Percentiles rank a stretch among this genome's conserved stretches.
phyloP scores from a whole-genome alignment of 176 grass and related monocot species.

The Zoysia pacifica region DNA sequence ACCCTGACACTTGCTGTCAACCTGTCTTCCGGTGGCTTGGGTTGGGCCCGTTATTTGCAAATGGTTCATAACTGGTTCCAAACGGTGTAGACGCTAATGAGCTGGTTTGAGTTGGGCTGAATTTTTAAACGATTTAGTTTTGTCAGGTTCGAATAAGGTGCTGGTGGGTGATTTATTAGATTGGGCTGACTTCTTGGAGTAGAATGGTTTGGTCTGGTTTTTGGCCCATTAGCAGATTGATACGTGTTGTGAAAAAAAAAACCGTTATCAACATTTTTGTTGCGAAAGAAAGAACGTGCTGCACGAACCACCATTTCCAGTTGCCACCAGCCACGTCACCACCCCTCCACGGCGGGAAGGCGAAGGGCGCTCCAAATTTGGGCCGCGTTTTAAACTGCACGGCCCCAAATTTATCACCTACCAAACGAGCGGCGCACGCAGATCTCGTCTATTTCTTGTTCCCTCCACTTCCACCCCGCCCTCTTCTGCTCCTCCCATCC shows the following conservation, averaged over 20 bases:
- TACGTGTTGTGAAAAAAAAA: neutral
- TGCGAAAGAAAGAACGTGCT: neutral
- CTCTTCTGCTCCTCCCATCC: neutral
- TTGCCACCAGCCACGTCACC: neutral
- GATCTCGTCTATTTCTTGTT: conserved; percentile 8
- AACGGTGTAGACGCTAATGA: too few relatives aligned
- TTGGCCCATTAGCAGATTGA: too few relatives aligned
- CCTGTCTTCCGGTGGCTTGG: too few relatives aligned
- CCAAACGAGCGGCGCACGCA: conserved; percentile 1
- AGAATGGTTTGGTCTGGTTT: too few relatives aligned
- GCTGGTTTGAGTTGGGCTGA: too few relatives aligned
- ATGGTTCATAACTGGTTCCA: too few relatives aligned
- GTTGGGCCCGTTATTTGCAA: too few relatives aligned
- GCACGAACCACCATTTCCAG: neutral
- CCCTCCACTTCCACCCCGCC: conserved; percentile 20
- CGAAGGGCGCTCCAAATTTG: neutral
- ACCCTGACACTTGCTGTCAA: too few relatives aligned
- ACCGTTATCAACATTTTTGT: neutral
- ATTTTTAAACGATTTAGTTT: too few relatives aligned
- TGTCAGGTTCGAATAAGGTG: too few relatives aligned
- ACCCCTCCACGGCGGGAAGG: neutral
- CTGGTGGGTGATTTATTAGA: too few relatives aligned
- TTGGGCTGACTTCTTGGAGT: too few relatives aligned
- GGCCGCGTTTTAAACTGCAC: conserved; percentile 9
- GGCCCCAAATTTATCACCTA: neutral